phyloP scores from a whole-genome alignment of 257 asterid species.

The Rubia yunnanensis region DNA sequence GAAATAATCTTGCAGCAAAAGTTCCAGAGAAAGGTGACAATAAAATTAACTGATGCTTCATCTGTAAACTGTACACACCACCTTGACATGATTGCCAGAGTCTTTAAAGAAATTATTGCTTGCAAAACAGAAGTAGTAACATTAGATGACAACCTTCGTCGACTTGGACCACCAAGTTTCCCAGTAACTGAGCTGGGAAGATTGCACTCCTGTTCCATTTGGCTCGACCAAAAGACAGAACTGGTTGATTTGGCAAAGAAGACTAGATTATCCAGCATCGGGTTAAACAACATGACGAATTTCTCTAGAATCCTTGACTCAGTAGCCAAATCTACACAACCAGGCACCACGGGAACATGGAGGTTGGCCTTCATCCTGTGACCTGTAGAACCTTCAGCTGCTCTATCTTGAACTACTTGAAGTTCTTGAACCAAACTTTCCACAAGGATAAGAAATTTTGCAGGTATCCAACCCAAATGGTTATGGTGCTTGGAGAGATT shows the following conservation, averaged over 20 bases:
- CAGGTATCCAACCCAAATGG: slow-evolving; percentile 39
- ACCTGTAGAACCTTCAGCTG: slow-evolving; percentile 22
- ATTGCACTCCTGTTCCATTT: slow-evolving; percentile 29
- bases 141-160: slow-evolving; percentile 63
- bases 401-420: slow-evolving; percentile 49
- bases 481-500: slow-evolving; percentile 37
- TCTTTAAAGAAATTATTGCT: slow-evolving; percentile 65
- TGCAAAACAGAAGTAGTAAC: slow-evolving; percentile 60
- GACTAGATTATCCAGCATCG: slow-evolving; percentile 58
- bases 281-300: slow-evolving; percentile 34
- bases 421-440: slow-evolving; percentile 71
- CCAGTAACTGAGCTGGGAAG: slow-evolving; percentile 75
- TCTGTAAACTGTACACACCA: slow-evolving; percentile 48
- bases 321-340: slow-evolving; percentile 21
- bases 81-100: slow-evolving; percentile 52
- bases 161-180: slow-evolving; percentile 92
- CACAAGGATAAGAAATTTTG: slow-evolving; percentile 66
- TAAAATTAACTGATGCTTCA: slow-evolving; percentile 31
- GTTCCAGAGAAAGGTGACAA: slow-evolving; percentile 60
- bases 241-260: slow-evolving; percentile 51
- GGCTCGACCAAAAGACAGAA: slow-evolving; percentile 50
- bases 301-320: slow-evolving; percentile 37
- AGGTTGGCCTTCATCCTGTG: slow-evolving; percentile 26
- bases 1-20: slow-evolving; percentile 62
- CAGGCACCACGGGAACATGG: slow-evolving; percentile 24